Percentiles rank a stretch among this genome's conserved stretches.
phyloP scores from a whole-genome alignment of 2,329 filamentous ascomycete genomes.

The Zymoseptoria brevis region DNA sequence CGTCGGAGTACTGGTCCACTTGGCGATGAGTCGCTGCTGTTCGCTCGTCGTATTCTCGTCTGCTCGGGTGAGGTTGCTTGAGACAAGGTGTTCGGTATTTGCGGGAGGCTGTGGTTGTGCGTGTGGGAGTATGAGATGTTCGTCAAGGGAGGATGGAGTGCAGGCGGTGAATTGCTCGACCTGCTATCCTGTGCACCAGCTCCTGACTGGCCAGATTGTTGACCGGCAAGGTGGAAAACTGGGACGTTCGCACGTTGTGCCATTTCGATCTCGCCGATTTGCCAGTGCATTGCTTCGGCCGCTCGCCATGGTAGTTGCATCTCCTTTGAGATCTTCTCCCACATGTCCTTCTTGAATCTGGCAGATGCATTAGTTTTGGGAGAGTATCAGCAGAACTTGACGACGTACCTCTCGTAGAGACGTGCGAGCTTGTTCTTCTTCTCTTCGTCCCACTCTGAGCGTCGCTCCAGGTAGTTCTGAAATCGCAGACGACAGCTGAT shows the following conservation, averaged over 20 bases:
- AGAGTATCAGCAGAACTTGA: conserved; percentile 10
- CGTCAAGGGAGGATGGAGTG: conserved; percentile 5
- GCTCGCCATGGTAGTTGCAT: conserved; percentile 93
- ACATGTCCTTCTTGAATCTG: conserved; percentile 97
- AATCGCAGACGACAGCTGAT: conserved; percentile 94
- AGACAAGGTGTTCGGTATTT: conserved; percentile 20
- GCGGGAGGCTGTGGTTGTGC: conserved; percentile 29
- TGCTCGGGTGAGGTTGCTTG: conserved; percentile 24
- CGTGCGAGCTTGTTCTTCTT: conserved; percentile 93
- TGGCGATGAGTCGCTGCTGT: conserved; percentile 19
- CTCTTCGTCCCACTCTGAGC: conserved; percentile 94
- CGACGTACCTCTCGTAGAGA: conserved; percentile 79
- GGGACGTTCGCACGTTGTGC: conserved; percentile 81
- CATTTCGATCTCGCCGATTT: conserved; percentile 89
- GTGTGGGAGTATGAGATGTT: conserved; percentile 22
- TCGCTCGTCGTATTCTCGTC: conserved; percentile 21
- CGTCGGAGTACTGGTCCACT: conserved; percentile 16
- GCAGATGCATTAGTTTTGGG: conserved; percentile 6
- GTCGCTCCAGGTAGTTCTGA: conserved; percentile 90
- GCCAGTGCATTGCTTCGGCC: conserved; percentile 97
- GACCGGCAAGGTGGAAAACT: conserved; percentile 57
- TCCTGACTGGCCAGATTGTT: conserved; percentile 17
- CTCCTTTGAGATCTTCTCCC: conserved; percentile 89
- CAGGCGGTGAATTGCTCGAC: conserved; percentile 23
- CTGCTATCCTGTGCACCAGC: conserved; percentile 13